These are phyloP conservation scores for Tricholoma hemisulphureum DNA, from an alignment of 768 basidiomycete genomes.

Conservation along the genomic window DNA sequence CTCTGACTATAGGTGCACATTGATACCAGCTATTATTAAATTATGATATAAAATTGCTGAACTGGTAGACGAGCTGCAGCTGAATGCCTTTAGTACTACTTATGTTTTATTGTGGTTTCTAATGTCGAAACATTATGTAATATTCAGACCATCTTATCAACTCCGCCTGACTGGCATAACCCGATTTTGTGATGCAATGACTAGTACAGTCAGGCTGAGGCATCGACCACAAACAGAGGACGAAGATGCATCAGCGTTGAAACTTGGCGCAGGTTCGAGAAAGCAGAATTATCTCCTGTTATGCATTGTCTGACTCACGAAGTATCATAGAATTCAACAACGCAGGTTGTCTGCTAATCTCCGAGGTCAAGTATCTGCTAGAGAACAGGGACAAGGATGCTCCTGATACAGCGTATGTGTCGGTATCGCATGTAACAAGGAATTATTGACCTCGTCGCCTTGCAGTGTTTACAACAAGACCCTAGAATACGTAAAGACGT, in stretches of 20 bases:
- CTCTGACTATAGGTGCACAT: too few relatives aligned
- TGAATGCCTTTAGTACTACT: too few relatives aligned
- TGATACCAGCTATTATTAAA: too few relatives aligned
- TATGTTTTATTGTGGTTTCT: too few relatives aligned
- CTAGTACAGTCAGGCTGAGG: slow-evolving; percentile 62
- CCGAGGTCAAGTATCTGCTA: slow-evolving; percentile 87
- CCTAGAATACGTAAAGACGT: slow-evolving; percentile 86
- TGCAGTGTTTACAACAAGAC: slow-evolving; percentile 90
- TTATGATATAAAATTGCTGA: too few relatives aligned
- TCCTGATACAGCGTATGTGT: slow-evolving; percentile 77
- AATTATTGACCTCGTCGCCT: neutral
- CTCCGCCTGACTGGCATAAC: too few relatives aligned
- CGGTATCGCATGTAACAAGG: neutral
- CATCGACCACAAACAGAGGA: slow-evolving; percentile 70
- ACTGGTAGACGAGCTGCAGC: too few relatives aligned
- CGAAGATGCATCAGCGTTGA: slow-evolving; percentile 82
- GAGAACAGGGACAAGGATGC: slow-evolving; percentile 87
- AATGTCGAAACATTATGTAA: too few relatives aligned
- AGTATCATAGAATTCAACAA: slow-evolving; percentile 76
- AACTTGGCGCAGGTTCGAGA: slow-evolving; percentile 67
- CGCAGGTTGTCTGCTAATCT: slow-evolving; percentile 86
- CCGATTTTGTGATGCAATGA: slow-evolving; percentile 37
- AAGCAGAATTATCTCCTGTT: neutral
- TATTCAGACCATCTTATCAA: too few relatives aligned
- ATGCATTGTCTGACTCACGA: neutral